Evolutionary conservation across 1,284 basidiomycete genomes (phyloP), one percentile per base, ranked within the genome.

Genomic region (Hypsizygus ulmarius): DNA sequence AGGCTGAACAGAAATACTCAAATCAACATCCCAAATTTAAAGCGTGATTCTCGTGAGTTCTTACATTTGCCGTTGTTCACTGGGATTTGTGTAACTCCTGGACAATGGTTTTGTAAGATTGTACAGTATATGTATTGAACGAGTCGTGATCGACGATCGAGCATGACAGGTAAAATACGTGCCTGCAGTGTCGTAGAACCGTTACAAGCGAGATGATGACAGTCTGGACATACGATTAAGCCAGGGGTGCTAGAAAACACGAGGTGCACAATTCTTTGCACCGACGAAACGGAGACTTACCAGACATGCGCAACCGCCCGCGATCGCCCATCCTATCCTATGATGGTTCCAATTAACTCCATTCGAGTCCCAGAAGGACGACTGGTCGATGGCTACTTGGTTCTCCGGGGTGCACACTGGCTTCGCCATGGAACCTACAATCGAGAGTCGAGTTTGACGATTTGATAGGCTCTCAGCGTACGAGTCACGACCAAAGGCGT

Each of bases 61-160:
- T 55, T 56, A 87, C 87, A 90, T 79, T 69, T 90, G 87, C 51
- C 86, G 77, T 62, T 90, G 87, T 63, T 90, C 82, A 27, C 69
- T 65, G 5, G 73, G 84, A 35, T 78, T 79, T 39, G 72, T 81
- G 59, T 90, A 90, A 62, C 81, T 79, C 54, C 84, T 87, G 58
- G 28, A 45, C 27, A 3, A 19, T 21, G 7, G 43, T 48, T 18
- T 41, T 38, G 15, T 34, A 50, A 6, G 21, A 5, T 37, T 7
- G 34, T 27, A 10, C 11, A n/a, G n/a, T n/a, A n/a, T n/a, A n/a
- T n/a, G n/a, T n/a, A n/a, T n/a, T n/a, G n/a, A n/a, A n/a, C 49
- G 25, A 28, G 29, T 16, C n/a, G 3, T 21, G 27, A 40, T 28
- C 28, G 28, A 7, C 9, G 38, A 29, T 19, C 11, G 5, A 12